These are phyloP conservation scores for Debaryomyces subglobosus DNA, from an alignment of 1,139 yeast genomes.

Conservation along the genomic window DNA sequence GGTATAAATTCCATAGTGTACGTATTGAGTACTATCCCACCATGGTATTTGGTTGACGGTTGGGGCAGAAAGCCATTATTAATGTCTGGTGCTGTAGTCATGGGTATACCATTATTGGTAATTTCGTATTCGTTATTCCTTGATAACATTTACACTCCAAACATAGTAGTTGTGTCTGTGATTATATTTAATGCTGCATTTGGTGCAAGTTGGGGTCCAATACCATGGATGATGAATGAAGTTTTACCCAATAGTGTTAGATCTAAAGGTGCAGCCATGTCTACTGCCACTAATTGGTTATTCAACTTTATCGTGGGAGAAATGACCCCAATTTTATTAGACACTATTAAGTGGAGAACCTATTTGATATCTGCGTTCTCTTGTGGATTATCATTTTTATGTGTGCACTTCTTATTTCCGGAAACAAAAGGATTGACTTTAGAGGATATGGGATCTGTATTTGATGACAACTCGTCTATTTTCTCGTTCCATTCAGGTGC, in stretches of 20 bases:
- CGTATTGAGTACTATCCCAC: constrained; percentile 76
- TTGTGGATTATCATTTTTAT: constrained; percentile 67
- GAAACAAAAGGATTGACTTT: constrained; percentile 58
- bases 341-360: constrained; percentile 73
- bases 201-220: constrained; percentile 93
- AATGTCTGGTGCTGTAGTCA: constrained; percentile 72
- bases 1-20: constrained; percentile 85
- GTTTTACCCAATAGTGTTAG: constrained; percentile 87
- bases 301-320: constrained; percentile 92
- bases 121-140: constrained; percentile 70
- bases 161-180: constrained; percentile 73
- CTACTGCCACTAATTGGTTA: constrained; percentile 95
- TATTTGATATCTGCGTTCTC: constrained; percentile 81
- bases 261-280: constrained; percentile 87
- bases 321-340: constrained; percentile 84
- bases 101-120: constrained; percentile 70
- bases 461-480: constrained; percentile 48
- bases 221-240: constrained; percentile 93
- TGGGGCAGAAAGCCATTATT: constrained; percentile 91
- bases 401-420: constrained; percentile 54
- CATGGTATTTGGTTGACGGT: constrained; percentile 86
- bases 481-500: constrained; percentile 48
- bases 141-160: constrained; percentile 65
- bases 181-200: constrained; percentile 81
- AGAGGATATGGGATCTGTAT: constrained; percentile 58